Evolutionary conservation across 345 rosid genomes (phyloP).

Genomic region (Salix arbutifolia): DNA sequence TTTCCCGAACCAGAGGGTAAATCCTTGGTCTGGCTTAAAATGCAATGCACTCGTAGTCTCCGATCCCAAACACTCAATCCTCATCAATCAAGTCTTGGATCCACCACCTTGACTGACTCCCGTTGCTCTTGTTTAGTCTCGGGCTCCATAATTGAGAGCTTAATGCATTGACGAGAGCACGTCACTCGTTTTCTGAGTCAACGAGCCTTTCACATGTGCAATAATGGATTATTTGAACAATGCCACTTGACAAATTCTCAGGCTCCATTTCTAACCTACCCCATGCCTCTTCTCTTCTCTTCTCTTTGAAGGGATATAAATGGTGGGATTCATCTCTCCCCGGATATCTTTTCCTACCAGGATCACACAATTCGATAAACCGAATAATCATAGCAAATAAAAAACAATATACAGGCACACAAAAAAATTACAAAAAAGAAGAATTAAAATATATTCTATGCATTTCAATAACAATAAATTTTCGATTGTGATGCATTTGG

Average conservation of each 20-base stretch:
- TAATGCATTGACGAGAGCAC: neutral
- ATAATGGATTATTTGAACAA: neutral
- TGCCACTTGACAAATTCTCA: neutral
- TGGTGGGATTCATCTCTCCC: too few relatives aligned
- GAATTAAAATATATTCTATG: too few relatives aligned
- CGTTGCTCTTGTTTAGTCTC: neutral
- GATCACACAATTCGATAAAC: too few relatives aligned
- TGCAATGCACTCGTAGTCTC: neutral
- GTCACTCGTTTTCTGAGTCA: constrained; percentile 13
- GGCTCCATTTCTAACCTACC: neutral
- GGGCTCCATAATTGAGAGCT: neutral
- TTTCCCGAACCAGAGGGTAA: neutral
- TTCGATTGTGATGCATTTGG: too few relatives aligned
- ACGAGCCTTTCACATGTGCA: neutral
- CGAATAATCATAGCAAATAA: too few relatives aligned
- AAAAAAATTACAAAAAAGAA: too few relatives aligned
- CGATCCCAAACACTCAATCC: neutral
- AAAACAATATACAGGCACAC: too few relatives aligned
- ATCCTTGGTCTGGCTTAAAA: neutral
- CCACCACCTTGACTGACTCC: neutral
- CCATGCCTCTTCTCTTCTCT: too few relatives aligned
- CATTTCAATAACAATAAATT: too few relatives aligned
- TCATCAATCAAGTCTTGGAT: neutral
- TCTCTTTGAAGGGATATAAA: too few relatives aligned
- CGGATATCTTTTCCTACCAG: too few relatives aligned